phyloP scores from a whole-genome alignment of 2,329 filamentous ascomycete species.

The Colletotrichum cordylinicola region DNA sequence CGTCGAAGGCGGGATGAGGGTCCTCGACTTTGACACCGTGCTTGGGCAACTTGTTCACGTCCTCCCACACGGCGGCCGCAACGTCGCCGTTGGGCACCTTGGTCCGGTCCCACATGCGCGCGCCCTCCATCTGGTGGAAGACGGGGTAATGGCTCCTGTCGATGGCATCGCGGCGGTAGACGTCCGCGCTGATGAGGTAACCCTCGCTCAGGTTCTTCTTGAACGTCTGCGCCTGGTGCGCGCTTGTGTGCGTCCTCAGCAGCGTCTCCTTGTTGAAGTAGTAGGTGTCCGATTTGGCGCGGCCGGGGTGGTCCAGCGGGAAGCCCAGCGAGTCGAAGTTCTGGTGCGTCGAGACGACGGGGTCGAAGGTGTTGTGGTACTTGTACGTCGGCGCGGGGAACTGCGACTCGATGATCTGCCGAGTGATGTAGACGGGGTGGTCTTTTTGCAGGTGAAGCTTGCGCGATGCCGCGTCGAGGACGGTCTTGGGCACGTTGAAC shows the following conservation, averaged over 20 bases:
- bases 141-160: conserved; percentile 95
- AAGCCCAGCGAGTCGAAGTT: conserved; percentile 99
- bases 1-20: conserved; percentile 77
- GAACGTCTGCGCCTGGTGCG: conserved; percentile 88
- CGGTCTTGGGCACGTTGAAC: conserved; percentile 83
- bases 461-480: conserved; percentile 76
- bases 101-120: conserved; percentile 82
- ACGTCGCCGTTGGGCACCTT: conserved; percentile 64
- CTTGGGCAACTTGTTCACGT: conserved; percentile 73
- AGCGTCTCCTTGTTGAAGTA: conserved; percentile 88
- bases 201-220: conserved; percentile 74
- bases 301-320: conserved; percentile 84
- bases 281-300: conserved; percentile 90
- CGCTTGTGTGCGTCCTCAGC: conserved; percentile 91
- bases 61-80: conserved; percentile 69
- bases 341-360: conserved; percentile 82
- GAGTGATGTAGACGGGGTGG: conserved; percentile 89
- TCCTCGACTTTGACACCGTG: conserved; percentile 84
- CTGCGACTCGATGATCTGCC: conserved; percentile 88
- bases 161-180: conserved; percentile 93
- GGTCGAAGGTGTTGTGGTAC: conserved; percentile 79
- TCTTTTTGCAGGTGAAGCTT: conserved; percentile 89
- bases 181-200: conserved; percentile 91
- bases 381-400: conserved; percentile 78
- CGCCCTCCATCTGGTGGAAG: conserved; percentile 99